Evolutionary conservation across 2,329 filamentous ascomycete genomes (phyloP), one percentile per base, ranked within the genome.

Genomic region (Helminthosporium solani): DNA sequence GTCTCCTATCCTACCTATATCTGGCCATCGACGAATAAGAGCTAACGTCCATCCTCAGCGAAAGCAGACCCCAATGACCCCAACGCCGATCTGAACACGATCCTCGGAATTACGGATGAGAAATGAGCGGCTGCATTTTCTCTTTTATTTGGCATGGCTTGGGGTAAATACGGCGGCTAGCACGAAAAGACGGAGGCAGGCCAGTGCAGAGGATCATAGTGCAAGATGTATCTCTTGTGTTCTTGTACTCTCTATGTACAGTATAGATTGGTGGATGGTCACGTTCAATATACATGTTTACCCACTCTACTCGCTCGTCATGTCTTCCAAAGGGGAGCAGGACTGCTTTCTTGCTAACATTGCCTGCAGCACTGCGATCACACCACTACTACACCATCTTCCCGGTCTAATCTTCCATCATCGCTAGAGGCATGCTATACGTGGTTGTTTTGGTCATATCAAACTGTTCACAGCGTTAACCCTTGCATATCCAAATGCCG

Each of bases 51-150:
- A 33, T 12, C 27, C 23, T 36, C 78, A 67, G 64, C 58, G 49
- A 66, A 61, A 42, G 64, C 83, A 68, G 86, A 97, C 75, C 86
- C 86, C 50, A 83, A 86, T 68, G 84, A 94, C 77, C 84, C 90
- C 68, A 89, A 90, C 68, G 97, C 97, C 77, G 91, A 99, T 71
- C 80, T 97, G 61, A 92, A 97, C 79, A 85, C 87, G 14, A 33
- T 70, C 39, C 62, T 68, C 49, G 67, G 67, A 28, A 68, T 68
- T 56, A 66, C 63, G 44, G 66, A 64, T 39, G 54, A 66, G 50
- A 67, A 65, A 58, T 69, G 55, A 61, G 53, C 52, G 20, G 37
- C 44, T 16, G 30, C 34, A 46, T 21, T 37, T 23, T 60, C 57
- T 49, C 48, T 49, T 57, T 60, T 53, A 40, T 60, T 48, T 53